Conservation (phyloP, 305 asterid species). For the Striga hermonthica region DNA sequence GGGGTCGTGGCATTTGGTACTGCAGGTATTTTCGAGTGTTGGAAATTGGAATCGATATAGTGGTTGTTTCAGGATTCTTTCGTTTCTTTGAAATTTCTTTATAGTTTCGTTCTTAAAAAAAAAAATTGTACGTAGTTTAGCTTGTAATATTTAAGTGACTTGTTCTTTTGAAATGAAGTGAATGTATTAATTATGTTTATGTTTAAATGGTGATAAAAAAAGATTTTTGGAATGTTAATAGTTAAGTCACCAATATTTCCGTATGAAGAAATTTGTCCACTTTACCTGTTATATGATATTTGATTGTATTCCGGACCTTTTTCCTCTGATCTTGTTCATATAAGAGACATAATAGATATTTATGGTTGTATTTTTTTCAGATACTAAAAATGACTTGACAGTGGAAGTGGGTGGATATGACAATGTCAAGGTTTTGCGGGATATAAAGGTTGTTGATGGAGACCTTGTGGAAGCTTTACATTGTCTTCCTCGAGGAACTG, state of each 20-base stretch:
- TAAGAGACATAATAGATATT: slow-evolving; percentile 22
- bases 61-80: neutral
- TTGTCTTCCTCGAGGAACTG: slow-evolving; percentile 75
- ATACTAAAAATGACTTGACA: slow-evolving; percentile 70
- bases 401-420: slow-evolving; percentile 92
- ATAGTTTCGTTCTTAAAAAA: neutral
- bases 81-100: slow-evolving; percentile 12
- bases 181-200: neutral
- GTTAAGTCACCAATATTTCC: slow-evolving; percentile 10
- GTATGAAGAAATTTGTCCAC: neutral
- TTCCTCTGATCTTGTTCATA: slow-evolving; percentile 14
- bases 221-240: neutral
- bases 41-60: slow-evolving; percentile 7
- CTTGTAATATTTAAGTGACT: neutral
- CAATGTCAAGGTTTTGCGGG: slow-evolving; percentile 68
- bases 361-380: slow-evolving; percentile 46
- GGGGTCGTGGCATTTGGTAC: slow-evolving; percentile 80
- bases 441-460: slow-evolving; percentile 81
- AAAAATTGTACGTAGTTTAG: too few species aligned
- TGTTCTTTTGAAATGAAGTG: slow-evolving; percentile 10
- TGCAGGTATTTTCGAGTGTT: slow-evolving; percentile 49
- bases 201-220: neutral
- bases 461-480: slow-evolving; percentile 68
- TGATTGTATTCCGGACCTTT: slow-evolving; percentile 14
- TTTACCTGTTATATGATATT: slow-evolving; percentile 9